Conservation (phyloP, 768 basidiomycete species). For the Collybiopsis confluens region DNA sequence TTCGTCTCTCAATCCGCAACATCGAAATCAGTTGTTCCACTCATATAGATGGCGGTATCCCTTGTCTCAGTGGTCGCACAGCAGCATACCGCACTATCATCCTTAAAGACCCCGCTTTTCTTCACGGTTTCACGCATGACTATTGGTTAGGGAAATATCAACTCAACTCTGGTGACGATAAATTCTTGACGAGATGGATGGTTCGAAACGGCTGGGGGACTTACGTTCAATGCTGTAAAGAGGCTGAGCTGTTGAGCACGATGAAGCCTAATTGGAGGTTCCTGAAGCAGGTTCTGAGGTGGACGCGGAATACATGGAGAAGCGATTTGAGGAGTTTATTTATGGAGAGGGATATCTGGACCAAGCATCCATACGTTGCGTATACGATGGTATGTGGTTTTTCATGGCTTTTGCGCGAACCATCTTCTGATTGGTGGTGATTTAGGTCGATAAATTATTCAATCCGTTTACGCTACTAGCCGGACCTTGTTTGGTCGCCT, state of each 20-base stretch:
- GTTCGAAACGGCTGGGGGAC: constrained; percentile 93
- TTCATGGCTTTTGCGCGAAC: constrained; percentile 17
- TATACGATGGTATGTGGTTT: constrained; percentile 82
- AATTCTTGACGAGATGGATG: constrained; percentile 96
- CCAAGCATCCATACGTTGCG: constrained; percentile 84
- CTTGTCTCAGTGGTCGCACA: constrained; percentile 89
- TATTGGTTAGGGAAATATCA: constrained; percentile 94
- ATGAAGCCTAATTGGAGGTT: constrained; percentile 98
- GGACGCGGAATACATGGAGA: constrained; percentile 95
- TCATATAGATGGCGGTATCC: constrained; percentile 90
- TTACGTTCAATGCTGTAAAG: constrained; percentile 85
- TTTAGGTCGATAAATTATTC: constrained; percentile 81
- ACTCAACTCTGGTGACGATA: constrained; percentile 91
- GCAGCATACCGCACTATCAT: constrained; percentile 93
- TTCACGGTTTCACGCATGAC: constrained; percentile 92
- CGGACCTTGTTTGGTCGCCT: constrained; percentile 75
- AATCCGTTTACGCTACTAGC: constrained; percentile 84
- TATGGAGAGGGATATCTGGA: constrained; percentile 86
- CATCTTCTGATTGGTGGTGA: too few relatives aligned
- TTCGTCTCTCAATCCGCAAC: constrained; percentile 89
- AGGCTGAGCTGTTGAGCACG: constrained; percentile 82
- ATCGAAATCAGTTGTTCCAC: constrained; percentile 88
- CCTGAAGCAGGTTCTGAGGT: constrained; percentile 87
- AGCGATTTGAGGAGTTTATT: constrained; percentile 86
- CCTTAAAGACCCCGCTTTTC: constrained; percentile 89